Base-by-base conservation (phyloP, 306 rosid genomes). In the Purshia tridentata region DNA sequence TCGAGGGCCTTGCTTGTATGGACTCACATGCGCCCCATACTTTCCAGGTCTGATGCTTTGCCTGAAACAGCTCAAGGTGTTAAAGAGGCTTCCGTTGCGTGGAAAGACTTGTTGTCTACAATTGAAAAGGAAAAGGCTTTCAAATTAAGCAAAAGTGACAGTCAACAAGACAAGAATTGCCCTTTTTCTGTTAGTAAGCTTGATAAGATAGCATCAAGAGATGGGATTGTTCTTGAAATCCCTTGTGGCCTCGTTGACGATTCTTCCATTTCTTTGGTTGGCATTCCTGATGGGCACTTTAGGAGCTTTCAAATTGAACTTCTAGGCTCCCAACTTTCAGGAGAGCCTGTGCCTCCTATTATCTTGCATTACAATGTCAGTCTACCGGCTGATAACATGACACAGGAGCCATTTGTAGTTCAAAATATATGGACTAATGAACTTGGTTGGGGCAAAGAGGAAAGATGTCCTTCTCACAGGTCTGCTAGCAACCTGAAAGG, bases 161-260 rank as follows among this genome's bases (percentile, higher is more conserved):
- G 73, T 76, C 62, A 77, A n/a, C 81, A 82, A 57, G 72, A 76
- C 76, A 84, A 68, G 72, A 83, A 68, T 55, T 91, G 98, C 50
- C 91, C 92, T 60, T 89, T 84, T 77, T 85, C 92, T 14, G 90
- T 89, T 44, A 84, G 76, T 73, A 67, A 80, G 72, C 57, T 67
- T 35, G 77, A 80, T 64, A 78, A 76, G 67, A 65, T 67, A 19
- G 79, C 67, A 44, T 67, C 61, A 11, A 82, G 66, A 61, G 81
- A 76, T 13, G 91, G 82, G 70, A 37, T 67, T 80, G 57, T 84
- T 83, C 86, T 93, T 67, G 88, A 87, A 71, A 76, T 93, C 63
- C 97, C 98, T 18, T 93, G 98, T 67, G 97, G 98, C 76, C 81
- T 93, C 46, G 72, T 93, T 22, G 88, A 86, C 16, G 98, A 88